A percentile compares a stretch with the other conserved stretches of the same genome.
phyloP scores from a whole-genome alignment of 805 yeast genomes.

The Sugiyamaella qingdaonensis region DNA sequence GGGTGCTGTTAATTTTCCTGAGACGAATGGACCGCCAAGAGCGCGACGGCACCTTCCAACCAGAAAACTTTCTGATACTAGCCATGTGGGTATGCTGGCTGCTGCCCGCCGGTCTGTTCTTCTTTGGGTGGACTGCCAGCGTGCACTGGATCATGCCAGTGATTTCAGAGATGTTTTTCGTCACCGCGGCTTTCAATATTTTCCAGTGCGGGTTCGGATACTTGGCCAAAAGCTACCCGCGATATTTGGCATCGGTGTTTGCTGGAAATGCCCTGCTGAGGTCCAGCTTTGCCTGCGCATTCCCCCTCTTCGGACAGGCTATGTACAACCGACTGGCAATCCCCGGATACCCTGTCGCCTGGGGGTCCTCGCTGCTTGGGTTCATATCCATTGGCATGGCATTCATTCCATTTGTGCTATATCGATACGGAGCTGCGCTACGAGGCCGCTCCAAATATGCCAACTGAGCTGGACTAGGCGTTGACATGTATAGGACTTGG shows the following conservation, averaged over 20 bases:
- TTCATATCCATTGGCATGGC: slow-evolving; percentile 43
- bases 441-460: slow-evolving; percentile 36
- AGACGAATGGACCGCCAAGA: slow-evolving; percentile 6
- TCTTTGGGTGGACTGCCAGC: slow-evolving; percentile 52
- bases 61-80: slow-evolving; percentile 17
- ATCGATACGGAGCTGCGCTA: slow-evolving; percentile 30
- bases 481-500: too few relatives aligned
- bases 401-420: slow-evolving; percentile 45
- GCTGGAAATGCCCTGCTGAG: slow-evolving; percentile 54
- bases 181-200: slow-evolving; percentile 38
- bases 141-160: slow-evolving; percentile 51
- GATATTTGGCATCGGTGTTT: slow-evolving; percentile 53
- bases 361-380: slow-evolving; percentile 52
- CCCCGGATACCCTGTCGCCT: slow-evolving; percentile 50
- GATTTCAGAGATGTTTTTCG: slow-evolving; percentile 40
- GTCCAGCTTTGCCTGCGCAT: slow-evolving; percentile 50
- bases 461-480: slow-evolving; percentile 6
- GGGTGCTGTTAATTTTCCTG: slow-evolving; percentile 10
- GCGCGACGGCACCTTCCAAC: slow-evolving; percentile 10
- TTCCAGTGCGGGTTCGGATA: slow-evolving; percentile 51
- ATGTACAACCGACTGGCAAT: slow-evolving; percentile 44
- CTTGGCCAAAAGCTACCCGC: slow-evolving; percentile 44
- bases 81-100: slow-evolving; percentile 20
- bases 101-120: slow-evolving; percentile 43
- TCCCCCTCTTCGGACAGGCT: slow-evolving; percentile 60